These are phyloP conservation scores for Amyloporia xantha DNA, from an alignment of 768 basidiomycete genomes.

Conservation along the genomic window DNA sequence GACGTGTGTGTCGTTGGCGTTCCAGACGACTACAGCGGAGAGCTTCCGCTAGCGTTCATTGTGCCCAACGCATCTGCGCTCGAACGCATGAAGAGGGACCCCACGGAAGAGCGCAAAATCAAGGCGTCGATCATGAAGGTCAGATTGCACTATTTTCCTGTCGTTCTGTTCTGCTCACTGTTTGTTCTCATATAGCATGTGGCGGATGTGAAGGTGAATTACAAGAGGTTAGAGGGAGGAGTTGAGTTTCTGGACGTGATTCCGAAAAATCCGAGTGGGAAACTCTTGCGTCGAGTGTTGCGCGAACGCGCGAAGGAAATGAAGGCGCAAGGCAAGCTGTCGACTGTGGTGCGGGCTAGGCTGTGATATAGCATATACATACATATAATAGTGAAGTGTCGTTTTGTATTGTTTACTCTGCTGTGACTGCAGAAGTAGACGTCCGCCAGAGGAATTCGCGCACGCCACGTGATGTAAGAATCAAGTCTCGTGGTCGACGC, in stretches of 20 bases:
- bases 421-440: no score
- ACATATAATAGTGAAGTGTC: neutral
- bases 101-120: conserved; percentile 31
- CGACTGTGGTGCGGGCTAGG: conserved; percentile 7
- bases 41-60: conserved; percentile 65
- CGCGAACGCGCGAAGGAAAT: conserved; percentile 18
- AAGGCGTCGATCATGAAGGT: conserved; percentile 56
- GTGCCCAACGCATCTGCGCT: conserved; percentile 39
- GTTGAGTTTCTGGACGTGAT: conserved; percentile 31
- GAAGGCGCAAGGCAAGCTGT: conserved; percentile 6
- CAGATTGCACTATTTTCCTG: neutral
- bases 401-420: neutral
- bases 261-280: conserved; percentile 28
- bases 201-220: conserved; percentile 22
- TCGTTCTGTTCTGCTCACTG: neutral
- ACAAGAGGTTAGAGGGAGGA: conserved; percentile 33
- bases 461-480: no score
- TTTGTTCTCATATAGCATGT: conserved; percentile 15
- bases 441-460: no score
- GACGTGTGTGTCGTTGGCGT: conserved; percentile 61
- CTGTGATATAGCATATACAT: neutral
- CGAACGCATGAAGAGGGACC: conserved; percentile 28
- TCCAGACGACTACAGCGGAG: conserved; percentile 66
- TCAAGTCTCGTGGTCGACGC: no score
- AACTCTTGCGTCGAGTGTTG: conserved; percentile 23